phyloP scores from a whole-genome alignment of 768 basidiomycete species.

The Wakefieldia striispora region DNA sequence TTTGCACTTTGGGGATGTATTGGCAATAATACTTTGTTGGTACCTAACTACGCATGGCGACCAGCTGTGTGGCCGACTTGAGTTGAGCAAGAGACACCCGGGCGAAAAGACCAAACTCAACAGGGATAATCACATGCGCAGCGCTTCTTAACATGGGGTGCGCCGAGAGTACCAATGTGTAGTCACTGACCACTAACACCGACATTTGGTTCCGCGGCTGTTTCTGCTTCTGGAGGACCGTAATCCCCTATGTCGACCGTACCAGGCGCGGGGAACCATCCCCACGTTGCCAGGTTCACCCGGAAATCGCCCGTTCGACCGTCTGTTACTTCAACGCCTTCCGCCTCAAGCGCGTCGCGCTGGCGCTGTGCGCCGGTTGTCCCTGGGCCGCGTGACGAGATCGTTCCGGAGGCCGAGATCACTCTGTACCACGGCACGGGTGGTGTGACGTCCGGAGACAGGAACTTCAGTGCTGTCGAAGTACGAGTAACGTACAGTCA shows the following conservation, averaged over 20 bases:
- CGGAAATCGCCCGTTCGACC: constrained; percentile 56
- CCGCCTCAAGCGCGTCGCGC: constrained; percentile 69
- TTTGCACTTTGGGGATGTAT: no score
- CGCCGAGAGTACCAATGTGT: neutral
- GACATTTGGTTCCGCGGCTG: neutral
- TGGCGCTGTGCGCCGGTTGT: constrained; percentile 79
- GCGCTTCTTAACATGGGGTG: no score
- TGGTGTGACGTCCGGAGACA: constrained; percentile 55
- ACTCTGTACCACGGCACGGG: constrained; percentile 85
- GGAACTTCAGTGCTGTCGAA: constrained; percentile 68
- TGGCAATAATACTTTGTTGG: no score
- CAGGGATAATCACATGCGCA: neutral
- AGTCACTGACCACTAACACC: neutral
- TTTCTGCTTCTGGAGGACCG: neutral
- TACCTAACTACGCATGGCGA: no score
- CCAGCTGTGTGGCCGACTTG: no score
- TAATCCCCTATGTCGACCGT: constrained; percentile 19
- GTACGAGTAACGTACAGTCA: neutral
- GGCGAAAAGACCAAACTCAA: no score
- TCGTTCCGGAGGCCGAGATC: constrained; percentile 63
- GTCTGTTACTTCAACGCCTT: constrained; percentile 73
- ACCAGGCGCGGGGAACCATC: constrained; percentile 61
- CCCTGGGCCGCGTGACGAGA: constrained; percentile 82
- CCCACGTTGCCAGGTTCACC: constrained; percentile 55
- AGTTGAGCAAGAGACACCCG: no score